These are phyloP conservation scores for Fusarium siculi DNA, from an alignment of 2,329 filamentous ascomycete genomes.

Conservation along the genomic window DNA sequence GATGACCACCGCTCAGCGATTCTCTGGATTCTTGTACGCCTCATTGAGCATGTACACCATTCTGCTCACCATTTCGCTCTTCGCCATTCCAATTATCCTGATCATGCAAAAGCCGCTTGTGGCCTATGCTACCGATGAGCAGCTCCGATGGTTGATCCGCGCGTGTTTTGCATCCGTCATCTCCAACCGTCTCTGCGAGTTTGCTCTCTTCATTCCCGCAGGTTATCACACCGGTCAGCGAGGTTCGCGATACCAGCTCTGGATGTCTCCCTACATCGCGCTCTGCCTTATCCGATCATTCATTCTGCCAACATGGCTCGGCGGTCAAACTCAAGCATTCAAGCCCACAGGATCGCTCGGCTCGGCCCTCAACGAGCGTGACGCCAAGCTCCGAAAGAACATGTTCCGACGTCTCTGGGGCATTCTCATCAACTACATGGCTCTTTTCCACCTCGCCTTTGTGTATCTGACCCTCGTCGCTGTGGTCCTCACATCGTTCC, in stretches of 20 bases:
- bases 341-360: slow-evolving; percentile 68
- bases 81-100: slow-evolving; percentile 69
- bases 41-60: slow-evolving; percentile 67
- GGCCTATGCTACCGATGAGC: slow-evolving; percentile 61
- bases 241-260: slow-evolving; percentile 66
- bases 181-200: slow-evolving; percentile 65
- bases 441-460: slow-evolving; percentile 64
- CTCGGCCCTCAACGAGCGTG: slow-evolving; percentile 67
- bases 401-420: slow-evolving; percentile 64
- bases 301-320: slow-evolving; percentile 67
- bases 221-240: slow-evolving; percentile 70
- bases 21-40: slow-evolving; percentile 68
- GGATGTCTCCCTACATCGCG: slow-evolving; percentile 72
- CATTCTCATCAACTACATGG: slow-evolving; percentile 67
- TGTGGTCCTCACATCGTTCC: slow-evolving; percentile 62
- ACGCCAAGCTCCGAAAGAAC: slow-evolving; percentile 60
- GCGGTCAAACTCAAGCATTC: slow-evolving; percentile 68
- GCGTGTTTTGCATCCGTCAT: slow-evolving; percentile 63
- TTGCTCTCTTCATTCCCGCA: slow-evolving; percentile 67
- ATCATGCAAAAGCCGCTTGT: slow-evolving; percentile 67
- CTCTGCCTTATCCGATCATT: slow-evolving; percentile 68
- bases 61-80: slow-evolving; percentile 63
- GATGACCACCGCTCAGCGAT: slow-evolving; percentile 67
- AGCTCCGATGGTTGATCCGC: slow-evolving; percentile 69
- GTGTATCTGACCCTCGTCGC: slow-evolving; percentile 64